Evolutionary conservation across 2,329 filamentous ascomycete species (phyloP), one percentile per base, ranked within the genome.

Genomic region (Hypomyces perniciosus): DNA sequence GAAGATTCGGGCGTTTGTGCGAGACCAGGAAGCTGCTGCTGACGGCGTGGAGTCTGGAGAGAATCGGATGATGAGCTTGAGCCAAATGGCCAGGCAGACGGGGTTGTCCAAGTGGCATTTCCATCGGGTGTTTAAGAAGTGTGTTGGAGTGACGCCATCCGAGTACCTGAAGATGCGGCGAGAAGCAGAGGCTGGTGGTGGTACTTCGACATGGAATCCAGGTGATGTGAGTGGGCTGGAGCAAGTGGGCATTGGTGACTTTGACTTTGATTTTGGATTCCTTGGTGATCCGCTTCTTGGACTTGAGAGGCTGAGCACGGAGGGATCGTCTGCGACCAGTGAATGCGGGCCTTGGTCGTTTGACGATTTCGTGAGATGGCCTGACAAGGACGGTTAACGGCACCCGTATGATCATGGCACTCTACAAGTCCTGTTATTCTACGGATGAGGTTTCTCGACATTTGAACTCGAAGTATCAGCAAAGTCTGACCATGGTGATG

Each of bases 41-140:
- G 40, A 59, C 55, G 34, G 54, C 52, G 48, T 43, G 12, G 50
- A 48, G 51, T 48, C 52, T 28, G 46, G 30, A 8, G 33, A 44
- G 2, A 34, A 41, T 2, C 29, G 27, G 37, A 37, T 8, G 13
- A 45, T 69, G 52, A 71, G 65, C 41, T 56, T 80, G 44, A 69
- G 73, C 31, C 66, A 72, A 26, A 66, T 83, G 60, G 79, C 79
- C 6, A 68, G 62, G 40, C 69, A 71, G 58, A 75, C 75, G 5
- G 75, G 75, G 0, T 62, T 82, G 35, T 80, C 78, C 8, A 76
- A 78, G 47, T 75, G 79, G 64, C 79, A 83, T 59, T 79, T 83
- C 46, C 77, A 81, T 57, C 73, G 79, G 27, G 71, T 79, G 4
- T 83, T 83, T 59, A 83, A 80, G 63, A 74, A 73, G 59, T 72